Evolutionary conservation across 768 basidiomycete species (phyloP).

Genomic region (Termitomyces sp.): DNA sequence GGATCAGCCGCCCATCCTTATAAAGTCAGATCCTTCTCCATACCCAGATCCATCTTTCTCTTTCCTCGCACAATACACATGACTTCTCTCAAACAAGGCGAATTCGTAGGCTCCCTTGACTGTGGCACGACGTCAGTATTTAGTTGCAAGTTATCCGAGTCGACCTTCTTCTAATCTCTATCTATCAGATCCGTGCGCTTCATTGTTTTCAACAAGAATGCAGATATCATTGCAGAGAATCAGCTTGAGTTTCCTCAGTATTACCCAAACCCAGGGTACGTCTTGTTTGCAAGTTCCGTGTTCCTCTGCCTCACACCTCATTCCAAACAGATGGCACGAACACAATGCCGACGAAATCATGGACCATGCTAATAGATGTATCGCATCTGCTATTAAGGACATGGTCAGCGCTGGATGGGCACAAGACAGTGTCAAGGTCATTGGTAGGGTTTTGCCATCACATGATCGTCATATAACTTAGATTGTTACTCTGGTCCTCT

Average conservation of each 20-base stretch:
- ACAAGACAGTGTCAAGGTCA: slow-evolving; percentile 80
- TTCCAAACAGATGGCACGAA: slow-evolving; percentile 81
- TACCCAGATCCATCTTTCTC: background rate
- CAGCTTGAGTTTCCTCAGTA: slow-evolving; percentile 95
- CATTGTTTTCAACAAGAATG: slow-evolving; percentile 84
- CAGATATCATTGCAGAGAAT: slow-evolving; percentile 82
- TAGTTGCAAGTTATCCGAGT: background rate
- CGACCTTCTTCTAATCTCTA: background rate
- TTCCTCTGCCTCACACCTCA: background rate
- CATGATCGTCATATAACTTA: slow-evolving; percentile 7
- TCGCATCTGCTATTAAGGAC: slow-evolving; percentile 61
- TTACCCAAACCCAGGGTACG: slow-evolving; percentile 80
- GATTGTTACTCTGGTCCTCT: background rate
- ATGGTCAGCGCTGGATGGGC: slow-evolving; percentile 75
- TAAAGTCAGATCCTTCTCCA: slow-evolving; percentile 3
- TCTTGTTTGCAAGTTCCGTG: background rate
- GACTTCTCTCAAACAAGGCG: slow-evolving; percentile 47
- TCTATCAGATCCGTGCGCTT: slow-evolving; percentile 75
- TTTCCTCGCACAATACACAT: slow-evolving; percentile 14
- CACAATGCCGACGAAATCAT: slow-evolving; percentile 87
- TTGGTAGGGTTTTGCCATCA: slow-evolving; percentile 52
- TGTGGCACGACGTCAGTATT: slow-evolving; percentile 86
- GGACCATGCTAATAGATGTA: slow-evolving; percentile 66
- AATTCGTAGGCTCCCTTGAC: slow-evolving; percentile 90
- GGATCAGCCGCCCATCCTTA: slow-evolving; percentile 6